Evolutionary conservation across 176 grass and related monocot species (phyloP), one percentile per base, ranked within the genome.

Genomic region (Tillandsia fasciculata): DNA sequence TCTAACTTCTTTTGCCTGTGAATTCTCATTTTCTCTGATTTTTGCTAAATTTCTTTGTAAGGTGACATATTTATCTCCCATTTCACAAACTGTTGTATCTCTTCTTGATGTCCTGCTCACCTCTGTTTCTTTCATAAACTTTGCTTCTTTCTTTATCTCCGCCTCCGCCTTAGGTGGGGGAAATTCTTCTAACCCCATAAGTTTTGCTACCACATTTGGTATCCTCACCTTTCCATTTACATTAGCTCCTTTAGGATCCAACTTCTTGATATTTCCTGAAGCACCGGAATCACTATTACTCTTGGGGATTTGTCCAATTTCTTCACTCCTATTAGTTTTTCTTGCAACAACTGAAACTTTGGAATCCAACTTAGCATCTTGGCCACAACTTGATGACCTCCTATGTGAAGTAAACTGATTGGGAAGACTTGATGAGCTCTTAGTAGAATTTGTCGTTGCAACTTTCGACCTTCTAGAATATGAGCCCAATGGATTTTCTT

Each of bases 151-250:
- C 71, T 76, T 79, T 51, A 20, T 83, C 51, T 83, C 70, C 15
- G 17, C 64, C 1, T 9, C 76, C 10, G 14, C 48, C 70, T 82
- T 85, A 0, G 64, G n/a, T 0, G 79, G 81, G 2, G 94, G 94
- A 66, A 93, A 76, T 12, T 90, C 86, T 8, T 99, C 94, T 49
- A 99, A 67, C 9, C 94, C 94, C 94, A 99, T 99, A 64, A 99
- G 79, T 82, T 87, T 92, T 69, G 94, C 94, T 70, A 99, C 79
- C 66, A 93, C 77, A 61, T 52, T 87, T 14, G 94, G 82, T 78
- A 86, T 88, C 74, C 90, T 84, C 72, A 90, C 77, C 61, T 86
- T 99, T 47, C 74, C 80, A 56, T 64, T 52, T 67, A 64, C 76
- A 28, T 50, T 75, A 51, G 71, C 64, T 18, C 10, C 74, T 80